These are phyloP conservation scores for Jamesozyma spencerorum DNA, from an alignment of 805 yeast genomes.

Conservation along the genomic window DNA sequence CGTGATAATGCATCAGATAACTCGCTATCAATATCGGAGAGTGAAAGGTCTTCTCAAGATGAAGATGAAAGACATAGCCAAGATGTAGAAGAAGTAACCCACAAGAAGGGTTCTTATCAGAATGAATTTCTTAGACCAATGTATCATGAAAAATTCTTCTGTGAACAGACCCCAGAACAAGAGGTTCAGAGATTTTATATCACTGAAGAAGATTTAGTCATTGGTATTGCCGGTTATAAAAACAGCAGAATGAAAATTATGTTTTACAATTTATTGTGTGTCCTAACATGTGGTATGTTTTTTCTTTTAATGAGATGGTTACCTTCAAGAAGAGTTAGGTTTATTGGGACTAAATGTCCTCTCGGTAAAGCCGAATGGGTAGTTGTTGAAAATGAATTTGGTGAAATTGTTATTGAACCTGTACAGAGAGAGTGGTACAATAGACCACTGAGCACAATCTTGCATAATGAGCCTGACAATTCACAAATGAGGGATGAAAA, in stretches of 20 bases:
- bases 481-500: slow-evolving; percentile 8
- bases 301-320: slow-evolving; percentile 77
- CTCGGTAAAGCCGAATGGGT: slow-evolving; percentile 86
- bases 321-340: slow-evolving; percentile 60
- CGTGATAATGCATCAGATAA: slow-evolving; percentile 26
- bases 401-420: slow-evolving; percentile 58
- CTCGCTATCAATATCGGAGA: slow-evolving; percentile 15
- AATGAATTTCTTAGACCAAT: slow-evolving; percentile 27
- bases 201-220: slow-evolving; percentile 90
- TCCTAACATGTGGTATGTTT: slow-evolving; percentile 58
- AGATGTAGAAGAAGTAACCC: slow-evolving; percentile 14
- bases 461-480: slow-evolving; percentile 30
- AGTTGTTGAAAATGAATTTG: slow-evolving; percentile 87
- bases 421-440: slow-evolving; percentile 57
- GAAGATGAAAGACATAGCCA: slow-evolving; percentile 20
- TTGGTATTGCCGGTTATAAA: slow-evolving; percentile 86
- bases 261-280: slow-evolving; percentile 46
- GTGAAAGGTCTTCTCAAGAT: slow-evolving; percentile 11
- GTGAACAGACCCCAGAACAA: slow-evolving; percentile 34
- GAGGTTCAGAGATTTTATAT: slow-evolving; percentile 76
- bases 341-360: slow-evolving; percentile 57
- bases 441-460: slow-evolving; percentile 60
- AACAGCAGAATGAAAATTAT: slow-evolving; percentile 39
- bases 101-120: slow-evolving; percentile 24
- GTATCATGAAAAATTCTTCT: slow-evolving; percentile 38